Evolutionary conservation across 192 early-diverging fungal genomes (phyloP).

Genomic region (Dissophora ornata): DNA sequence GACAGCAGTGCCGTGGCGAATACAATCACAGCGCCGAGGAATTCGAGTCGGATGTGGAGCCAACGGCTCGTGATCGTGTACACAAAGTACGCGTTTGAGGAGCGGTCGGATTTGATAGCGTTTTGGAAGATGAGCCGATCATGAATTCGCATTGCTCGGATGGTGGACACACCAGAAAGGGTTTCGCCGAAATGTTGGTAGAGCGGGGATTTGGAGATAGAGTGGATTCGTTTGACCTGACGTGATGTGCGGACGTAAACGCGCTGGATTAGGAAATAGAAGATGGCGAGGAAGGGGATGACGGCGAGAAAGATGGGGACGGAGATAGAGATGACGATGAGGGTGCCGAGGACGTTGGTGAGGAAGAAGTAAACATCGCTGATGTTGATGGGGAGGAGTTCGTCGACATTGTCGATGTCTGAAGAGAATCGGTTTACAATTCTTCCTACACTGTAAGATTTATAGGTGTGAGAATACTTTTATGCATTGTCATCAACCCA

Average conservation of each 20-base stretch:
- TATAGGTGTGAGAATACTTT: background rate
- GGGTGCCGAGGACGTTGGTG: conserved; percentile 61
- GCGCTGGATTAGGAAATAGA: conserved; percentile 74
- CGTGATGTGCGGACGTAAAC: conserved; percentile 80
- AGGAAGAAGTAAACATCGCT: conserved; percentile 61
- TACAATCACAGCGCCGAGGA: conserved; percentile 78
- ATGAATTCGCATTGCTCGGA: conserved; percentile 82
- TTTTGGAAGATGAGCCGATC: conserved; percentile 74
- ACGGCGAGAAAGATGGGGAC: conserved; percentile 77
- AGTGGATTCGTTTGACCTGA: conserved; percentile 86
- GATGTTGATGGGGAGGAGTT: conserved; percentile 61
- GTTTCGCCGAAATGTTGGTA: conserved; percentile 85
- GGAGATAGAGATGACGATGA: conserved; percentile 68
- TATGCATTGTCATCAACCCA: too few relatives aligned
- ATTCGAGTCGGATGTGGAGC: conserved; percentile 81
- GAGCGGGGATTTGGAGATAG: conserved; percentile 80
- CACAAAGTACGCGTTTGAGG: conserved; percentile 79
- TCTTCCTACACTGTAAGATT: conserved; percentile 24
- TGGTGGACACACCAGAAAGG: conserved; percentile 81
- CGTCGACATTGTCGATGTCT: conserved; percentile 86
- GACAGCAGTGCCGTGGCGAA: conserved; percentile 81
- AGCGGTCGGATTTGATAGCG: conserved; percentile 68
- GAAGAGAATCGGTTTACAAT: conserved; percentile 87
- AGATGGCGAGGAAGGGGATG: conserved; percentile 70
- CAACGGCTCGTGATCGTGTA: conserved; percentile 73